Base-by-base conservation (phyloP, 805 yeast species). In the Nakazawaea ambrosiae region DNA sequence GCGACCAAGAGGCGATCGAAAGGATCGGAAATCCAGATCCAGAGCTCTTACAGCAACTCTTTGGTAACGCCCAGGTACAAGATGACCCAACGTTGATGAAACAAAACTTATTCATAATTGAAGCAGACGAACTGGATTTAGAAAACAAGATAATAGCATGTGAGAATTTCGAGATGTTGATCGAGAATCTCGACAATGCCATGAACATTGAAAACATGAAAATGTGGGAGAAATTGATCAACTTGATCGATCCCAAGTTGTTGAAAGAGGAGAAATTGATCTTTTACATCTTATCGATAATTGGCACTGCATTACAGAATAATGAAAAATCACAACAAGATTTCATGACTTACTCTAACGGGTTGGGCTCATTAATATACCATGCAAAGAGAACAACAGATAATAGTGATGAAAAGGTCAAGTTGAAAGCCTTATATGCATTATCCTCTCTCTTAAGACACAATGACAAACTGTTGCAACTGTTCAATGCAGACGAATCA, bases 281-380 rank as follows among this genome's bases (percentile, higher is more conserved):
- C 41, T 62, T 70, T 7, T 63, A 66, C 39, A 81, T 89, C 1
- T 76, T 84, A 42, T 78, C 92, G 26, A 73, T 83, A 28, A 71
- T 89, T 18, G 96, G 95, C 2, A 83, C 90, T 0, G 95, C 97
- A 0, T 94, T 84, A 4, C 98, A 92, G 59, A 92, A 92, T 56
- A 92, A 92, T 56, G 77, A 75, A 3, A 73, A 70, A 40, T 65
- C 88, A 4, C 97, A 88, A 58, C 65, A 68, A 39, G 83, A 73
- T 36, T 81, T 83, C 43, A 56, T 68, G 28, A 71, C 72, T 41
- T 65, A 78, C 42, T 63, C 62, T 0, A 53, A 59, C 19, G 80
- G 79, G 2, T 53, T 78, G 25, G 20, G 20, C 12, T 5, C 8
- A 7, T 28, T 28, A 12, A 10, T 8, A 22, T 8, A 22, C 10